A percentile compares a stretch with the other conserved stretches of the same genome.
Conservation (phyloP, 768 basidiomycete genomes). For the Vararia minispora region DNA sequence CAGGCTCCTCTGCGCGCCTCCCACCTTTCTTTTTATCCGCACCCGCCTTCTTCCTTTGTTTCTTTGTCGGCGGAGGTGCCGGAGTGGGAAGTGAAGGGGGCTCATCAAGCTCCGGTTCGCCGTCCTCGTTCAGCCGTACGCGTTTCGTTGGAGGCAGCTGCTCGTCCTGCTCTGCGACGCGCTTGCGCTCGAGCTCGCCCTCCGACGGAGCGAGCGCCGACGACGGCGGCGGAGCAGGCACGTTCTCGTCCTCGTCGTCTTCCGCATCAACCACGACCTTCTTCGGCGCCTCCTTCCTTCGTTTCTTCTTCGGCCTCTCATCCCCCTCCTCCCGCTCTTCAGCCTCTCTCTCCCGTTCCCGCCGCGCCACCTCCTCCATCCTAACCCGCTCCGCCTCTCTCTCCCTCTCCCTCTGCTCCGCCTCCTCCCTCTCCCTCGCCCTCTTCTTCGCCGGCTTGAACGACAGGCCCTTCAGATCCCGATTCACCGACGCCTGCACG, state of each 20-base stretch:
- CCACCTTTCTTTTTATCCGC: slow-evolving; percentile 17
- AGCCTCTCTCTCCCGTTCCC: slow-evolving; percentile 12
- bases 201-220: too few relatives aligned
- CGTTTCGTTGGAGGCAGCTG: slow-evolving; percentile 7
- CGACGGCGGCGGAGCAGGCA: too few relatives aligned
- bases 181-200: slow-evolving; percentile 8
- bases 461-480: slow-evolving; percentile 32
- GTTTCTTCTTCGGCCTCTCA: slow-evolving; percentile 46
- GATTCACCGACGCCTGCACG: slow-evolving; percentile 23
- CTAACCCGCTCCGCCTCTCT: slow-evolving; percentile 13
- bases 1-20: slow-evolving; percentile 17
- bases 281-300: slow-evolving; percentile 36
- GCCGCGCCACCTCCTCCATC: slow-evolving; percentile 18
- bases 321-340: slow-evolving; percentile 25
- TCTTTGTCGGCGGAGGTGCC: slow-evolving; percentile 26
- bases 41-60: slow-evolving; percentile 29
- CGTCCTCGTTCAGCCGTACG: slow-evolving; percentile 4
- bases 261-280: slow-evolving; percentile 23
- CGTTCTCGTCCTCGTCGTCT: slow-evolving; percentile 25
- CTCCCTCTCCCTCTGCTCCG: slow-evolving; percentile 14
- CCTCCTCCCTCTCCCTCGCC: slow-evolving; percentile 23
- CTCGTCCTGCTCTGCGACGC: slow-evolving; percentile 10
- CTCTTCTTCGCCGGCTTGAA: slow-evolving; percentile 33
- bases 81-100: too few relatives aligned
- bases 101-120: too few relatives aligned